Evolutionary conservation across 768 basidiomycete species (phyloP), one percentile per base, ranked within the genome.

Genomic region (Phallus indusiatus): DNA sequence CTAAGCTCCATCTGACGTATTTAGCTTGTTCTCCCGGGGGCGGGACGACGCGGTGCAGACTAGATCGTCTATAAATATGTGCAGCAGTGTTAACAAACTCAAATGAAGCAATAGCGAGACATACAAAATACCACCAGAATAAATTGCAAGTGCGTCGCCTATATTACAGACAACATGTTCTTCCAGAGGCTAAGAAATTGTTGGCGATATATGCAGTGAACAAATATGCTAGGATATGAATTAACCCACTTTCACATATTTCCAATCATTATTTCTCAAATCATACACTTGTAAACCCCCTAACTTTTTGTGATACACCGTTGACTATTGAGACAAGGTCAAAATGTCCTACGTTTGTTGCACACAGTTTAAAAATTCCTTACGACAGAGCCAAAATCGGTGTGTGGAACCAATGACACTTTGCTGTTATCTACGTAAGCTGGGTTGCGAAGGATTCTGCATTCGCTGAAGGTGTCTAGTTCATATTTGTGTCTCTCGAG

Each of bases 261-360:
- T 80, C 86, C 86, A 88, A 18, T 76, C 68, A 21, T 82, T 78
- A 5, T 76, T 66, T 16, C 81, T 83, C 0, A 84, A 85, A 0
- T 78, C 77, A 50, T 86, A 72, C 0, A 88, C 85, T 61, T 88
- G 86, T 3, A 88, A 71, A 0, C 86, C 86, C 2, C 86, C 86
- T 0, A 87, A 76, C 1, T 76, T 77, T 66, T 87, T 87, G 64
- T 86, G 83, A 47, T 55, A 54, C 58, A 88, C 71, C 72, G 87
- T 81, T 0, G 83, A 82, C 80, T 84, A 60, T 9, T 5, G 18
- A 57, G 20, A 17, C 47, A 24, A 37, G 28, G 28, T 48, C 6
- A 48, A 46, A 16, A 11, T 4, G 7, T 36, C 17, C 28, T 5
- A 5, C 16, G n/a, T n/a, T 55, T 46, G 7, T 22, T 46, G 37